Conservation (phyloP, 2,329 filamentous ascomycete species). For the Aspergillus sp. region DNA sequence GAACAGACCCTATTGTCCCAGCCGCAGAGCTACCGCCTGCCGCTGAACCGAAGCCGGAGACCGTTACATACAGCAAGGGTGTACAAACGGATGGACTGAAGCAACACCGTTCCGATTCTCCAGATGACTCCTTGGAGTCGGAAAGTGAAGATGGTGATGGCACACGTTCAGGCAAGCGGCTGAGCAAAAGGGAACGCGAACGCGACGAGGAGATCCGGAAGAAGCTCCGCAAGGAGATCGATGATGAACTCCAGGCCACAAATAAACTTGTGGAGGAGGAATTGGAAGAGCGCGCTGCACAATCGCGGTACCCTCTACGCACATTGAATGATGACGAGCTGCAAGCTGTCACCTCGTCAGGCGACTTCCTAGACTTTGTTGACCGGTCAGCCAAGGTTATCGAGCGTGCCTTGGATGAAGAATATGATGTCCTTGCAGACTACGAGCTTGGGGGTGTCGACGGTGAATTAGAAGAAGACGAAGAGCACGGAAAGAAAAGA, state of each 20-base stretch:
- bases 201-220: conserved; percentile 82
- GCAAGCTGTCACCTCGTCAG: conserved; percentile 78
- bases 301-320: conserved; percentile 62
- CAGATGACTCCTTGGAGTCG: conserved; percentile 48
- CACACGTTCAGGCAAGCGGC: conserved; percentile 54
- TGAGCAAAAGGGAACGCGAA: conserved; percentile 70
- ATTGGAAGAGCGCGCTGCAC: conserved; percentile 33
- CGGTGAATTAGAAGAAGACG: conserved; percentile 71
- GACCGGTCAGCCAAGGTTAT: conserved; percentile 95
- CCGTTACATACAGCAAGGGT: conserved; percentile 94
- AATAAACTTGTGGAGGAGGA: conserved; percentile 36
- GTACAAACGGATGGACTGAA: conserved; percentile 80
- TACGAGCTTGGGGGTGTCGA: conserved; percentile 72
- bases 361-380: conserved; percentile 90
- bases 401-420: conserved; percentile 85
- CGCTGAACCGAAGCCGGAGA: conserved; percentile 50
- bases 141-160: conserved; percentile 54
- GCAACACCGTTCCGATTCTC: conserved; percentile 42
- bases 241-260: conserved; percentile 75
- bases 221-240: conserved; percentile 77
- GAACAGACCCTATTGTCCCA: conserved; percentile 62
- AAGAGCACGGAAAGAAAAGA: conserved; percentile 41
- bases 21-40: conserved; percentile 64
- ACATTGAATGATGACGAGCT: conserved; percentile 77
- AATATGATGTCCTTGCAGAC: conserved; percentile 92